Base-by-base conservation (phyloP, 164 flowering plant species). In the Vitis amurensis region DNA sequence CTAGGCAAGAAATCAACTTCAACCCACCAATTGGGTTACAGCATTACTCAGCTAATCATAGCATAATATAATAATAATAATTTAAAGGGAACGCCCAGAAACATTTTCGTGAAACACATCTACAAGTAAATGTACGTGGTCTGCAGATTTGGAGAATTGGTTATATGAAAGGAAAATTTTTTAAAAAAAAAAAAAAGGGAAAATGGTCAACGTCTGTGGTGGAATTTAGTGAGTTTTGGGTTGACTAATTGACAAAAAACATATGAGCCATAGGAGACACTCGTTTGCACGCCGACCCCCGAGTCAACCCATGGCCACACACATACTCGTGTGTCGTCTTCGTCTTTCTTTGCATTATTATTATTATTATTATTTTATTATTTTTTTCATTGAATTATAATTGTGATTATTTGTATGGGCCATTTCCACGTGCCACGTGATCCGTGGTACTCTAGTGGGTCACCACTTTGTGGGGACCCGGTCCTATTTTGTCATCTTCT, bases 301-400 rank as follows among this genome's bases (percentile, higher is more conserved):
- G 15, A 67, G 75, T 72, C 75, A 72, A 72, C 71, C 31, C 70
- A 19, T 37, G 67, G 57, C 60, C 67, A 71, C 68, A 55, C 17
- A 55, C 61, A 27, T 59, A 13, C 67, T 11, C 31, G 56, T 16
- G 30, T 23, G 8, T 50, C n/a, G 8, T 50, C n/a, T 19, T 29
- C 3, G 27, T 52, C 59, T 16, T 19, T 37, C n/a, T n/a, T 50
- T 1, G 15, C 3, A 37, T 16, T 48, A 11, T 47, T 19, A 37
- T 48, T 19, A 19, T 19, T 19, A 19, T 31, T 37, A 1, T 15
- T 55, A 4, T 44, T 11, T 30, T 0, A n/a, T 69, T 63, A n/a
- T 27, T 44, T n/a, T 55, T 5, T 15, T 37, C 57, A 12, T 19
- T 9, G 14, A 4, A 19, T 19, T 19, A 4, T 19, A 58, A 50